phyloP scores from a whole-genome alignment of 169 alveolate genomes.

The Condylostoma magnum region DNA sequence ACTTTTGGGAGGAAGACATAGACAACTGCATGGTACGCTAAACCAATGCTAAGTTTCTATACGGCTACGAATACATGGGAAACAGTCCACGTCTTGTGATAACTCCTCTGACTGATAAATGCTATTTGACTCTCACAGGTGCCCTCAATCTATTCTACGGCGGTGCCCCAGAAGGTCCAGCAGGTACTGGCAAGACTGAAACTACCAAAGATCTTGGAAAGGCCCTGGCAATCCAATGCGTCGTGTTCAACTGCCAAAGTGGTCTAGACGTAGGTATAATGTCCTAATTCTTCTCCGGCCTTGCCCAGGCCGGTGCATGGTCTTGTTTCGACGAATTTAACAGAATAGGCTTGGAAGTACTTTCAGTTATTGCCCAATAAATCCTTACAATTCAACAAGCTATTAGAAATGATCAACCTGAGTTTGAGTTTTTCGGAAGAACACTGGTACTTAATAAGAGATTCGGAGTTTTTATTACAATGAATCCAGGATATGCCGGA shows the following conservation, averaged over 20 bases:
- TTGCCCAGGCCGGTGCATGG: slow-evolving; percentile 89
- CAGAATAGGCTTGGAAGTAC: slow-evolving; percentile 84
- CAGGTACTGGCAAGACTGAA: slow-evolving; percentile 90
- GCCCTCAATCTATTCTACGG: slow-evolving; percentile 86
- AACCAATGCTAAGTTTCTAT: slow-evolving; percentile 81
- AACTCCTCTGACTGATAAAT: slow-evolving; percentile 89
- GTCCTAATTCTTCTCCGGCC: slow-evolving; percentile 88
- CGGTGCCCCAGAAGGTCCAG: slow-evolving; percentile 92
- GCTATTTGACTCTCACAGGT: slow-evolving; percentile 85
- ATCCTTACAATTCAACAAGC: slow-evolving; percentile 81
- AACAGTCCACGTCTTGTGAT: slow-evolving; percentile 87
- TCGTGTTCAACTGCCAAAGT: slow-evolving; percentile 87
- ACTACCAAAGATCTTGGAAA: slow-evolving; percentile 87
- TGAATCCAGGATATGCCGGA: slow-evolving; percentile 91
- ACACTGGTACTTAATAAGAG: slow-evolving; percentile 73
- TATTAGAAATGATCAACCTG: slow-evolving; percentile 66
- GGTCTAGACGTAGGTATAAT: slow-evolving; percentile 86
- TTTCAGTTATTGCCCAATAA: slow-evolving; percentile 85
- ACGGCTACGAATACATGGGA: slow-evolving; percentile 87
- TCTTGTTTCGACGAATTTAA: slow-evolving; percentile 88
- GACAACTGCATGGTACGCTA: slow-evolving; percentile 79
- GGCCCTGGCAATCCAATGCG: slow-evolving; percentile 84
- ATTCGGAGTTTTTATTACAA: slow-evolving; percentile 86
- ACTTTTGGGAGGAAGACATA: slow-evolving; percentile 82
- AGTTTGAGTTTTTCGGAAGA: slow-evolving; percentile 82